These are phyloP conservation scores for Nothopassalora personata DNA, from an alignment of 2,329 filamentous ascomycete species.

Conservation along the genomic window DNA sequence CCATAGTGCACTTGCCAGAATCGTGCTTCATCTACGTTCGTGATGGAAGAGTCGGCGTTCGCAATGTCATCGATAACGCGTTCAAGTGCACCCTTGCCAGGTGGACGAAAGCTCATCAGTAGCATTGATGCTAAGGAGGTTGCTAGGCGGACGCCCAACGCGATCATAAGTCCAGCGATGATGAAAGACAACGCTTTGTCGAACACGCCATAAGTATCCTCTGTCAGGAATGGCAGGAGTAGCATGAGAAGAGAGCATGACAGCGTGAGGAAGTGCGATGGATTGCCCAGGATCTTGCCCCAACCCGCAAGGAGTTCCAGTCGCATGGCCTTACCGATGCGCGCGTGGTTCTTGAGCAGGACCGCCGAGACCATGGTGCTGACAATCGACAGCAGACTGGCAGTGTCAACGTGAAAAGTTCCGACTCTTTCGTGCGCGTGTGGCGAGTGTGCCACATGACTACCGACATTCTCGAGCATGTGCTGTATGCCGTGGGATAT, in stretches of 20 bases:
- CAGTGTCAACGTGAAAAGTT: conserved; percentile 72
- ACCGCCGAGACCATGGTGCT: conserved; percentile 84
- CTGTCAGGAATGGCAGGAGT: conserved; percentile 72
- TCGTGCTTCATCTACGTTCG: conserved; percentile 77
- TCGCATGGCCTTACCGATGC: conserved; percentile 87
- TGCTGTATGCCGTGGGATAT: conserved; percentile 92
- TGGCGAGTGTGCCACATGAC: conserved; percentile 61
- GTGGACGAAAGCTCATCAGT: conserved; percentile 75
- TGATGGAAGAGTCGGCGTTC: conserved; percentile 67
- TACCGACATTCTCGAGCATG: conserved; percentile 68
- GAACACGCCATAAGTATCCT: conserved; percentile 75
- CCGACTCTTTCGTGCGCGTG: conserved; percentile 59
- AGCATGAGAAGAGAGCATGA: conserved; percentile 78
- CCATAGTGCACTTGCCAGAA: conserved; percentile 99
- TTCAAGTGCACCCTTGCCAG: conserved; percentile 49
- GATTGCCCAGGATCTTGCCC: conserved; percentile 85
- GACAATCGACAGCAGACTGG: conserved; percentile 72
- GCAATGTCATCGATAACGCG: conserved; percentile 78
- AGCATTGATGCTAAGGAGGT: conserved; percentile 88
- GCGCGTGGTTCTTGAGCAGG: conserved; percentile 79
- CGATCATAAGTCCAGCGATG: conserved; percentile 84
- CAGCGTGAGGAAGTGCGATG: conserved; percentile 88
- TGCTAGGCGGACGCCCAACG: conserved; percentile 75
- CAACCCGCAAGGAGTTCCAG: conserved; percentile 76
- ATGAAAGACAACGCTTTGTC: conserved; percentile 75